phyloP scores from a whole-genome alignment of 768 basidiomycete species.

The Agrocybe praecox region DNA sequence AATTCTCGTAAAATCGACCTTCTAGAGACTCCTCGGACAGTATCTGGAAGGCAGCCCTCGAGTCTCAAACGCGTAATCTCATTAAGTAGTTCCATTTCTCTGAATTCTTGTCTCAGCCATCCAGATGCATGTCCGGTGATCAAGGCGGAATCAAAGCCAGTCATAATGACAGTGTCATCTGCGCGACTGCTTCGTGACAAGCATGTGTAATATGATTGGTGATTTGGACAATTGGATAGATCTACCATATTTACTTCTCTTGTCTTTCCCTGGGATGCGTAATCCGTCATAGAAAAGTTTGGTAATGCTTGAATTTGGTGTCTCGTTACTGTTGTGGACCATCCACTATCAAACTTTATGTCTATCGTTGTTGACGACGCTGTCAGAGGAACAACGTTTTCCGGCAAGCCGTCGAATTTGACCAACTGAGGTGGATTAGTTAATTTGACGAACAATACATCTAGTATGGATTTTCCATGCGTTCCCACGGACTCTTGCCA shows the following conservation, averaged over 20 bases:
- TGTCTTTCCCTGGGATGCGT: slow-evolving; percentile 34
- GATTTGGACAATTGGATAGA: slow-evolving; percentile 19
- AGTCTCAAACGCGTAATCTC: background rate
- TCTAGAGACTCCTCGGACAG: background rate
- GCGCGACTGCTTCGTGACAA: slow-evolving; percentile 18
- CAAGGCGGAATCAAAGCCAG: slow-evolving; percentile 20
- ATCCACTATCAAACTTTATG: slow-evolving; percentile 19
- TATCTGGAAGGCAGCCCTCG: slow-evolving; percentile 15
- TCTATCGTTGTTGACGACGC: slow-evolving; percentile 4
- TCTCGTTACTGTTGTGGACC: slow-evolving; percentile 18
- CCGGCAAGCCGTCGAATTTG: slow-evolving; percentile 25
- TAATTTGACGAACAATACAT: slow-evolving; percentile 31
- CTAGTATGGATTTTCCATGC: slow-evolving; percentile 20
- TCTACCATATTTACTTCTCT: slow-evolving; percentile 26
- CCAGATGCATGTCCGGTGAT: slow-evolving; percentile 27
- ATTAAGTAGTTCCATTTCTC: too few relatives aligned
- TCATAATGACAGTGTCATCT: slow-evolving; percentile 23
- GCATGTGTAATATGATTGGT: slow-evolving; percentile 32
- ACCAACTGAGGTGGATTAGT: slow-evolving; percentile 25
- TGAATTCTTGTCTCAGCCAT: slow-evolving; percentile 32
- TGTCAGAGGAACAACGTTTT: slow-evolving; percentile 31
- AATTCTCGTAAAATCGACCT: slow-evolving; percentile 11
- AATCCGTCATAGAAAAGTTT: slow-evolving; percentile 40
- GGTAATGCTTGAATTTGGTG: too few relatives aligned
- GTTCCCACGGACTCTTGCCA: slow-evolving; percentile 22